Base-by-base conservation (phyloP, 1,284 basidiomycete genomes). In the Microbotryomycetes sp. region DNA sequence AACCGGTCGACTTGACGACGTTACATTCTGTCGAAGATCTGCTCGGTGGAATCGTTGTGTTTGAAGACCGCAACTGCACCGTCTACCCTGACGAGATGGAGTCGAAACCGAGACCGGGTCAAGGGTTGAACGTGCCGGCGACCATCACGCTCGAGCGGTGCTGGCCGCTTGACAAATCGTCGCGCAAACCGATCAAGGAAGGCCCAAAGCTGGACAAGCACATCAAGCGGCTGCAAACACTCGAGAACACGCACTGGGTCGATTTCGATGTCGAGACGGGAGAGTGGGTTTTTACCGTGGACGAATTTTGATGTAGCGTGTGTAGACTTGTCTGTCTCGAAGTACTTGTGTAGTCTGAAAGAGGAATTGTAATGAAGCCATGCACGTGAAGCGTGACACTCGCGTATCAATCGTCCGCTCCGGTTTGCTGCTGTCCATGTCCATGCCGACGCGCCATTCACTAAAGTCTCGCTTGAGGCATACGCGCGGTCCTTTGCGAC, bases 121-220 rank as follows among this genome's bases (percentile, higher is more conserved):
- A 85, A 35, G 96, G 93, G 15, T 79, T 98, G 61, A 98, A 98
- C 73, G 89, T 93, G 16, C 84, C 82, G 28, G 91, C 94, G 23
- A 81, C 81, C 61, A 85, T 98, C 70, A 81, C 83, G 54, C 79
- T 99, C 35, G 79, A 89, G 65, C 81, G 84, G 49, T 93, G 91
- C 78, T 98, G 89, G 86, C 82, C 90, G 41, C 80, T 85, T 60
- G 91, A 97, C 77, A 94, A 94, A 79, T 88, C 89, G 27, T 93
- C 90, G 50, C 81, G 91, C 63, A 86, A 93, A 75, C 87, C 89
- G 45, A 85, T 97, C 77, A 91, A 87, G 75, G 91, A 98, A 71
- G 79, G 91, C 73, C 83, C 87, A n/a, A 76, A 79, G 49, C 83
- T 84, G 57, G 79, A 84, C 56, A 86, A 87, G 72, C 90, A 94